Percentiles rank a stretch among this genome's conserved stretches.
These are phyloP conservation scores for Cadophora luteo-olivacea DNA, from an alignment of 2,329 filamentous ascomycete genomes.

Conservation along the genomic window DNA sequence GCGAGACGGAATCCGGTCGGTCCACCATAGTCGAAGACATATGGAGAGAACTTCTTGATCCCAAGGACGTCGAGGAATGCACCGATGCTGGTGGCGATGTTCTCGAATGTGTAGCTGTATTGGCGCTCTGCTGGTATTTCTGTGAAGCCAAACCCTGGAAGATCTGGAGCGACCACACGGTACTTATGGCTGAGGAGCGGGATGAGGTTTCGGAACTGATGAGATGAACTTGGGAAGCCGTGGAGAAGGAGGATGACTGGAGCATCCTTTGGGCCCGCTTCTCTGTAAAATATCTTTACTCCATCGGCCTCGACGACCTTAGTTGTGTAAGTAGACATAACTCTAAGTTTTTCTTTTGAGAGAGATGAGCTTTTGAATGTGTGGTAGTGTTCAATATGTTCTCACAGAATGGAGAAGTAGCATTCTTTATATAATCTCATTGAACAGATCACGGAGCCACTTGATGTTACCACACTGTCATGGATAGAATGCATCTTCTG, in stretches of 20 bases:
- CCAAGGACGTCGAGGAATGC: constrained; percentile 56
- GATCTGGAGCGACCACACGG: constrained; percentile 60
- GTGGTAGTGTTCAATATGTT: background rate
- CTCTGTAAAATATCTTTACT: constrained; percentile 51
- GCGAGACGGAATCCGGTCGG: constrained; percentile 61
- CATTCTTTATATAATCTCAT: background rate
- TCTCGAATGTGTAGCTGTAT: constrained; percentile 62
- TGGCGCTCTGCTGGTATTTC: constrained; percentile 53
- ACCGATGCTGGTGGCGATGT: constrained; percentile 54
- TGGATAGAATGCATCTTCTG: background rate
- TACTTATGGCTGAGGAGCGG: constrained; percentile 49
- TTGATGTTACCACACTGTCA: background rate
- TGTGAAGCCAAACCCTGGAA: constrained; percentile 67
- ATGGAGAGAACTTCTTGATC: constrained; percentile 58
- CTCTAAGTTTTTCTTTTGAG: background rate
- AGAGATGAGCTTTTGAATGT: background rate
- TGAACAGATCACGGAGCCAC: background rate
- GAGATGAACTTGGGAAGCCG: constrained; percentile 53
- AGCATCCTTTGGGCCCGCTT: constrained; percentile 42
- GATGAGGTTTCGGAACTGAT: constrained; percentile 53
- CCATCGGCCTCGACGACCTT: constrained; percentile 44
- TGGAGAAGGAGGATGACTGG: constrained; percentile 52
- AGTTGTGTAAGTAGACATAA: constrained; percentile 31
- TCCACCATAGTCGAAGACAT: constrained; percentile 69
- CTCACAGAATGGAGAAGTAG: background rate